phyloP scores from a whole-genome alignment of 208 protist genomes.

The Wallacemonas sp. region DNA sequence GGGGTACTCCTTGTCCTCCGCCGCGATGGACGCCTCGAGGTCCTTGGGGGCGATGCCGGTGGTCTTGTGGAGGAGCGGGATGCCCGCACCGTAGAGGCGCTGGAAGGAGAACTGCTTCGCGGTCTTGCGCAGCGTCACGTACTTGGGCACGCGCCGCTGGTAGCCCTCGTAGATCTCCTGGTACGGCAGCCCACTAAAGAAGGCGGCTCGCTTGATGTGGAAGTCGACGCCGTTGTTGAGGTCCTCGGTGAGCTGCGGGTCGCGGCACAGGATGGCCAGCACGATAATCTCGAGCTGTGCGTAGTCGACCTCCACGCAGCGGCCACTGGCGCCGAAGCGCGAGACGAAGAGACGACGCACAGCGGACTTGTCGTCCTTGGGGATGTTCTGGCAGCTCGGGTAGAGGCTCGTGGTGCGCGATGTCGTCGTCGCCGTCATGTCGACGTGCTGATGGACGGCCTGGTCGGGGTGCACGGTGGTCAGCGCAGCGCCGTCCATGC shows the following conservation, averaged over 20 bases:
- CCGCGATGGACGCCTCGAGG: slow-evolving; percentile 63
- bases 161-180: slow-evolving; percentile 78
- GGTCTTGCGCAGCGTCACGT: slow-evolving; percentile 74
- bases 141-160: slow-evolving; percentile 56
- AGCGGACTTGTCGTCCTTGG: slow-evolving; percentile 85
- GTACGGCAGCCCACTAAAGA: slow-evolving; percentile 85
- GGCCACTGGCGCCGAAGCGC: slow-evolving; percentile 76
- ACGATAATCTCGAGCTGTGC: slow-evolving; percentile 90
- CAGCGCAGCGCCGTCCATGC: slow-evolving; percentile 34
- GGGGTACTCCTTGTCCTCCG: slow-evolving; percentile 79
- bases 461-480: slow-evolving; percentile 67
- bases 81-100: slow-evolving; percentile 85
- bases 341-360: slow-evolving; percentile 79
- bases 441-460: slow-evolving; percentile 74
- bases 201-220: slow-evolving; percentile 83
- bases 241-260: slow-evolving; percentile 63
- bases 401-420: slow-evolving; percentile 81
- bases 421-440: slow-evolving; percentile 82
- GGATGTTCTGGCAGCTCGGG: slow-evolving; percentile 89
- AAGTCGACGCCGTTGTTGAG: slow-evolving; percentile 84
- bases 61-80: slow-evolving; percentile 81
- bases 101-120: slow-evolving; percentile 92
- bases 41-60: slow-evolving; percentile 80
- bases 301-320: slow-evolving; percentile 89
- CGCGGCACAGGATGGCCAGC: slow-evolving; percentile 73